Evolutionary conservation across 2,329 filamentous ascomycete genomes (phyloP), one percentile per base, ranked within the genome.

Genomic region (Keithomyces neogunnii): DNA sequence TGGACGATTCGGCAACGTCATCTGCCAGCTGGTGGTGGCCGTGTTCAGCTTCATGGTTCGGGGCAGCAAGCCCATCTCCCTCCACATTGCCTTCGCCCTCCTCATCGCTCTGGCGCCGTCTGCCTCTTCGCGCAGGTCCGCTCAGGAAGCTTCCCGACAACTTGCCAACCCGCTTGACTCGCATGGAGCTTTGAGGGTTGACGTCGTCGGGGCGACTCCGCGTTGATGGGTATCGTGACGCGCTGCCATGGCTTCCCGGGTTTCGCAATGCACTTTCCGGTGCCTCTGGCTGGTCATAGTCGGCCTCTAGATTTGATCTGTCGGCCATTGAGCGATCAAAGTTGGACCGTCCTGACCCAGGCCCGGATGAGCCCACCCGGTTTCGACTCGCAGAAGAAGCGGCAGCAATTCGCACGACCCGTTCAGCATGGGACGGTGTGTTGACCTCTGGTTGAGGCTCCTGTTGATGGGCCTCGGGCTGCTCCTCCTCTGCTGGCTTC

Each of bases 131-230:
- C 26, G 89, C 87, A 31, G 89, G 89, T 1, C 87, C 88, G 58
- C 87, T 89, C 28, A 93, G 72, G 57, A 92, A 91, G 53, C 82
- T 86, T 1, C 88, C 89, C 2, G 85, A 81, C 6, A 86, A 75
- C 66, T 88, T 88, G 13, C 85, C 85, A 11, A 89, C 80, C 54
- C 88, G 77, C 69, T 91, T 92, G 53, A 91, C 74, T 4, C 89
- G 80, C 75, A 90, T 81, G 0, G 88, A 89, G 59, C 85, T 84
- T 54, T 88, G 86, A 2, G 82, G 71, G 11, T 80, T 84, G 35
- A 86, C 83, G 29, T 90, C 85, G 3, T 81, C 81, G 47, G 76
- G 73, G 36, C 76, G 73, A 13, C 68, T 73, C 47, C 74, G 72
- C 36, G 72, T 78, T 3, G 78, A 73, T 38, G 72, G 64, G 54